phyloP scores from a whole-genome alignment of 75 land plant species.

The Cunninghamia lanceolata region DNA sequence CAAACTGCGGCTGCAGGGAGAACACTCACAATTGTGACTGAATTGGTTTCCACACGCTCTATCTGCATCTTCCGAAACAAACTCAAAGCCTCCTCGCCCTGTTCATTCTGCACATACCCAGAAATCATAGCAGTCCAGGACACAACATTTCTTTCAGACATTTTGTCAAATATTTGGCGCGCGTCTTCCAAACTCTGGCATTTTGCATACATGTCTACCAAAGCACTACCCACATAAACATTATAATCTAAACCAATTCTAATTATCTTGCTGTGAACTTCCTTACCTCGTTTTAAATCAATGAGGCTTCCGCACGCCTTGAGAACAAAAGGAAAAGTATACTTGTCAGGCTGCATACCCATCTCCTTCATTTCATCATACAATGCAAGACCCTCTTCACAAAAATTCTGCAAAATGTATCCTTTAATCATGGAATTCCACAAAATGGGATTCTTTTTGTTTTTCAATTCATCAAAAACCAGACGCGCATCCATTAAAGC shows the following conservation, averaged over 20 bases:
- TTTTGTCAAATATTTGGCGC: slow-evolving; percentile 13
- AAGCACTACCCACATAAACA: slow-evolving; percentile 11
- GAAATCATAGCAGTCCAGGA: slow-evolving; percentile 19
- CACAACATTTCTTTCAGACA: not conserved
- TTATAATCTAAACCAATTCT: slow-evolving; percentile 1
- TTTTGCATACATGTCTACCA: slow-evolving; percentile 19
- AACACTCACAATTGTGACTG: slow-evolving; percentile 10
- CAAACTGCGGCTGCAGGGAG: not conserved
- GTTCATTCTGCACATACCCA: slow-evolving; percentile 16
- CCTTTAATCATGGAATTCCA: slow-evolving; percentile 17
- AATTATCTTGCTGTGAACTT: not conserved
- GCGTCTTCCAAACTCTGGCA: slow-evolving; percentile 11
- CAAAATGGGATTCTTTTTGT: not conserved
- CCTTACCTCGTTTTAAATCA: slow-evolving; percentile 2
- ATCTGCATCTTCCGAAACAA: slow-evolving; percentile 14
- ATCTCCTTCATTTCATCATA: slow-evolving; percentile 5
- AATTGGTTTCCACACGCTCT: not conserved
- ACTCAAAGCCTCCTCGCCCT: not conserved
- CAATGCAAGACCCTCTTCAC: not conserved
- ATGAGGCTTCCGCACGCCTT: not conserved
- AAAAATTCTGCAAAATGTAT: not conserved
- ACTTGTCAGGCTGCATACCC: not conserved
- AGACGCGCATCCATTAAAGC: not conserved
- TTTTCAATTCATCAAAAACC: not conserved
- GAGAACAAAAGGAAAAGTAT: slow-evolving; percentile 5